A percentile compares a stretch with the other conserved stretches of the same genome.
phyloP scores from a whole-genome alignment of 176 grass and related monocot genomes.

The Neostapfia colusana region DNA sequence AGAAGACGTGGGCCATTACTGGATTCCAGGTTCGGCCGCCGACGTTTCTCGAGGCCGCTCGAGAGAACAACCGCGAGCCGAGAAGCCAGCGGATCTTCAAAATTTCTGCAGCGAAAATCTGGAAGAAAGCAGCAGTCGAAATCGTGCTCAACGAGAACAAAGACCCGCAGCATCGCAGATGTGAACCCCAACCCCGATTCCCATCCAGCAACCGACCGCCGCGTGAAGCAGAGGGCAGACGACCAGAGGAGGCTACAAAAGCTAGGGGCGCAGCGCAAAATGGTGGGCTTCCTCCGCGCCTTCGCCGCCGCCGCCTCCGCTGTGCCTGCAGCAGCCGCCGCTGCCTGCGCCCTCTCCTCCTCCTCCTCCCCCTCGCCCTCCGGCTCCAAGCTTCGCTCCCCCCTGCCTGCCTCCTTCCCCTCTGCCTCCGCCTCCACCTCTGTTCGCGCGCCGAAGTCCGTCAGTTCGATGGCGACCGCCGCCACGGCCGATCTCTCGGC shows the following conservation, averaged over 20 bases:
- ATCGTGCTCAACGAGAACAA: constrained; percentile 21
- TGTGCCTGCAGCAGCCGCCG: constrained; percentile 59
- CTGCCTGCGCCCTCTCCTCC: constrained; percentile 25
- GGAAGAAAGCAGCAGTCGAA: neutral
- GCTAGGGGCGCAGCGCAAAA: constrained; percentile 28
- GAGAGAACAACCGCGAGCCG: neutral
- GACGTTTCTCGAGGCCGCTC: constrained; percentile 5
- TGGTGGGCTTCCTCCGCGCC: constrained; percentile 66
- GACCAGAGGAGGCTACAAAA: constrained; percentile 9
- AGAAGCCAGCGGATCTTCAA: too few relatives aligned
- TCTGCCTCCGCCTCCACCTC: constrained; percentile 26
- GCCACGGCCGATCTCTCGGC: constrained; percentile 45
- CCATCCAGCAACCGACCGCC: neutral
- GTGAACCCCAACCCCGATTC: neutral
- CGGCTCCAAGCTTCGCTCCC: constrained; percentile 38
- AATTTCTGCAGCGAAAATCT: too few relatives aligned
- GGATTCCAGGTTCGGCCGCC: neutral
- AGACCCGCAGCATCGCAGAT: neutral
- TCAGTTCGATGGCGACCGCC: constrained; percentile 40
- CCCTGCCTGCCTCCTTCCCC: constrained; percentile 25
- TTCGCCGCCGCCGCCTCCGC: constrained; percentile 50
- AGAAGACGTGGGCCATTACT: neutral
- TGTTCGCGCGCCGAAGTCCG: constrained; percentile 29
- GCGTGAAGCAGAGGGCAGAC: neutral
- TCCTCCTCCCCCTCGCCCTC: constrained; percentile 38